phyloP scores from a whole-genome alignment of 2,329 filamentous ascomycete species.

The Epichloe typhina region DNA sequence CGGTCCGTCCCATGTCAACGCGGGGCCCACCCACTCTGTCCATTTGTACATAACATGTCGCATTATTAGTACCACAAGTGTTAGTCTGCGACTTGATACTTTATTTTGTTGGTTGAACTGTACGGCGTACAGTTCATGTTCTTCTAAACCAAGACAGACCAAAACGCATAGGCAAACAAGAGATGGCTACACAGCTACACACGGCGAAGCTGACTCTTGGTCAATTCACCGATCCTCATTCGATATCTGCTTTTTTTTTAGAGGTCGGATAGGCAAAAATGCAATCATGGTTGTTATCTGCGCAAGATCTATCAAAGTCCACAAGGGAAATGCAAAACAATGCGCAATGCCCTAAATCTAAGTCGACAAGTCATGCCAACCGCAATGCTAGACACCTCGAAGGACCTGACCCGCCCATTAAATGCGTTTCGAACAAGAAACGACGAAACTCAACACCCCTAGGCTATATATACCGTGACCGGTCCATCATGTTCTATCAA shows the following conservation, averaged over 20 bases:
- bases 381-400: slow-evolving; percentile 19
- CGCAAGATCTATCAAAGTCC: slow-evolving; percentile 19
- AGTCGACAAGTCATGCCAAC: slow-evolving; percentile 13
- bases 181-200: too few species aligned
- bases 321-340: slow-evolving; percentile 13
- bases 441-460: slow-evolving; percentile 9
- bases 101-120: not conserved
- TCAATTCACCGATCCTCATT: too few species aligned
- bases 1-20: too few species aligned
- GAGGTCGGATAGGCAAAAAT: slow-evolving; percentile 3
- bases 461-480: slow-evolving; percentile 15
- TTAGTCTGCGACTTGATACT: not conserved
- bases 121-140: not conserved
- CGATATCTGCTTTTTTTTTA: too few species aligned
- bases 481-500: slow-evolving; percentile 47
- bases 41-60: too few species aligned
- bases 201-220: not conserved
- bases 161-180: too few species aligned
- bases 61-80: too few species aligned
- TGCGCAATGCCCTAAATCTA: slow-evolving; percentile 15
- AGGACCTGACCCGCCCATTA: slow-evolving; percentile 12
- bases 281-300: slow-evolving; percentile 18
- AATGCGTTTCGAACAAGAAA: slow-evolving; percentile 13
- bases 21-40: not conserved
- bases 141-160: not conserved